These are phyloP conservation scores for Ophiostoma populinum DNA, from an alignment of 2,329 filamentous ascomycete genomes.

Conservation along the genomic window DNA sequence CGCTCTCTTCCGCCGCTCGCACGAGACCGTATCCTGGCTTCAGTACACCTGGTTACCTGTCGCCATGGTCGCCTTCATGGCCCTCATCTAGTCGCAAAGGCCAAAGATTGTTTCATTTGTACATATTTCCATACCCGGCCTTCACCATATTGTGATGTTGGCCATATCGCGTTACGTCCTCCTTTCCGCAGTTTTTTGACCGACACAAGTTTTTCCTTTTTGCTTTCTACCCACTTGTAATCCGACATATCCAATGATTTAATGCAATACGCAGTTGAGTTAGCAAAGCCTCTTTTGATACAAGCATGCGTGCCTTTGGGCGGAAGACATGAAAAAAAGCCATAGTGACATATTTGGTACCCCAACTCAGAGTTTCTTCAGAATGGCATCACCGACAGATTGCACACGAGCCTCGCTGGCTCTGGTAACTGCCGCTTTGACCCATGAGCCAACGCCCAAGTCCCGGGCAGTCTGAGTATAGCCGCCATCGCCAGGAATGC, in stretches of 20 bases:
- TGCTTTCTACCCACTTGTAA: not conserved
- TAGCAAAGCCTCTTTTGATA: not conserved
- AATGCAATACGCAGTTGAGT: not conserved
- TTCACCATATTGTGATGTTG: too few species aligned
- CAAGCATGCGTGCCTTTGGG: too few species aligned
- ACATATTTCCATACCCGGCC: not conserved
- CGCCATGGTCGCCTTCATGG: conserved; percentile 19
- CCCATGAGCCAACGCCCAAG: conserved; percentile 20
- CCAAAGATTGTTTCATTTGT: not conserved
- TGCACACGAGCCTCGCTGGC: conserved; percentile 29
- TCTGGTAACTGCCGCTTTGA: conserved; percentile 22
- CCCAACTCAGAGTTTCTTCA: too few species aligned
- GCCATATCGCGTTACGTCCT: too few species aligned
- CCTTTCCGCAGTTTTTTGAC: too few species aligned
- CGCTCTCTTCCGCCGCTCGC: conserved; percentile 14
- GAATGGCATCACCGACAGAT: conserved; percentile 7
- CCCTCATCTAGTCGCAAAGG: too few species aligned
- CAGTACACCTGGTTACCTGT: conserved; percentile 24
- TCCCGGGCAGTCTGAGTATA: conserved; percentile 11
- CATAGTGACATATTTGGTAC: too few species aligned
- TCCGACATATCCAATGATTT: too few species aligned
- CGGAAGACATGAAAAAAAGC: too few species aligned
- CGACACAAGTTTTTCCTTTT: not conserved
- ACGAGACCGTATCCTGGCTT: conserved; percentile 13
- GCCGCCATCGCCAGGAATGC: conserved; percentile 24